These are phyloP conservation scores for Astragalus membranaceus DNA, from an alignment of 306 rosid genomes.

Conservation along the genomic window DNA sequence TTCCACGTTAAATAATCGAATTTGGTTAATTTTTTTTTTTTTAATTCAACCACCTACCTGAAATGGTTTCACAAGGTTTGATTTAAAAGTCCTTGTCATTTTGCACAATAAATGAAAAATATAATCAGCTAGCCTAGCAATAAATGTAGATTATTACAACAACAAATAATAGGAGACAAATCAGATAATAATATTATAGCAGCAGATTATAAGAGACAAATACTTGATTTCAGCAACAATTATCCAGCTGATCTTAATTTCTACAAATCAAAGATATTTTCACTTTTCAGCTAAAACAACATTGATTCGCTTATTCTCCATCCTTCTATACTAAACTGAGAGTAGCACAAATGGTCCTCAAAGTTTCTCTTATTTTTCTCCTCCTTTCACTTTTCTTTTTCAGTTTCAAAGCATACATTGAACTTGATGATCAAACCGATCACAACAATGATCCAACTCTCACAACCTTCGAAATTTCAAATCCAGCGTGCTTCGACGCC, in stretches of 20 bases:
- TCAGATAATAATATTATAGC: no score
- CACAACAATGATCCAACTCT: constrained; percentile 3
- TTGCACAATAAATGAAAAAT: no score
- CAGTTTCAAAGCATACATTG: constrained; percentile 9
- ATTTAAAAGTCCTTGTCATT: not conserved
- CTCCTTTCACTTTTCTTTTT: constrained; percentile 1
- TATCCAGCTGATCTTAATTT: no score
- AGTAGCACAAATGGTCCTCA: constrained; percentile 1
- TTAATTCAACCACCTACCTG: not conserved
- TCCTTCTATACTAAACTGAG: not conserved
- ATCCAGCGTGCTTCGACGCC: not conserved
- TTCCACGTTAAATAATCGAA: not conserved
- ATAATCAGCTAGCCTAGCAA: no score
- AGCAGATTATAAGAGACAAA: no score
- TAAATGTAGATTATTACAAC: no score
- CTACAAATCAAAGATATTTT: not conserved
- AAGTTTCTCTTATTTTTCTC: constrained; percentile 8
- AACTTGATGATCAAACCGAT: constrained; percentile 10
- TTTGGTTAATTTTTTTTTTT: not conserved
- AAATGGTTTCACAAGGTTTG: not conserved
- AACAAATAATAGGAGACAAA: no score
- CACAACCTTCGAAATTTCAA: not conserved
- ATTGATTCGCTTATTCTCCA: not conserved
- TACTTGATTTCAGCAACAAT: no score
- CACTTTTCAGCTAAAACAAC: not conserved